Evolutionary conservation across 1,284 basidiomycete species (phyloP).

Genomic region (Ganoderma multipileum): DNA sequence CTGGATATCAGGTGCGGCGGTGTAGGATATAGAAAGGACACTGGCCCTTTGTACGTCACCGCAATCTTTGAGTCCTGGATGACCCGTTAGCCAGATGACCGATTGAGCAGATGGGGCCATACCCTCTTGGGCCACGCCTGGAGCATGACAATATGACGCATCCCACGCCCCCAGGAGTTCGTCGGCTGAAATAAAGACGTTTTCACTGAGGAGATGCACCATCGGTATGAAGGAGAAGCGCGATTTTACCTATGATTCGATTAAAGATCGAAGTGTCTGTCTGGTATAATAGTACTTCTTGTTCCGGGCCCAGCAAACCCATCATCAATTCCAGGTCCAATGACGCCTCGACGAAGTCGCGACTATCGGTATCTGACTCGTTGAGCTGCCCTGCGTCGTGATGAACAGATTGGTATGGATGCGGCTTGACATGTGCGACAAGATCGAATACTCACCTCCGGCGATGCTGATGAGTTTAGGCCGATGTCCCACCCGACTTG

Average conservation of each 20-base stretch:
- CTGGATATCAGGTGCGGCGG: constrained; percentile 42
- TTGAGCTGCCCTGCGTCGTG: not conserved
- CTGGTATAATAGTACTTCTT: constrained; percentile 43
- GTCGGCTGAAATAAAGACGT: constrained; percentile 8
- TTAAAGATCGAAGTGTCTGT: not conserved
- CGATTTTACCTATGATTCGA: not conserved
- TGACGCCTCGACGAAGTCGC: constrained; percentile 56
- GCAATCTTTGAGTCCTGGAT: constrained; percentile 46
- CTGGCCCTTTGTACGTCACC: constrained; percentile 43
- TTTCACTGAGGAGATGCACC: not conserved
- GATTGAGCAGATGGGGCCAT: constrained; percentile 39
- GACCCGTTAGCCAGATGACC: constrained; percentile 11
- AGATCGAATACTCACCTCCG: constrained; percentile 43
- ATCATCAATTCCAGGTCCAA: constrained; percentile 60
- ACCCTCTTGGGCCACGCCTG: constrained; percentile 45
- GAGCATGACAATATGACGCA: constrained; percentile 1
- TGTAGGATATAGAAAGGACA: constrained; percentile 47
- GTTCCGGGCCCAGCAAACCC: constrained; percentile 48
- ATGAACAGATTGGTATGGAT: not conserved
- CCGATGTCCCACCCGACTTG: constrained; percentile 39
- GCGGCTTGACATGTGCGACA: not conserved
- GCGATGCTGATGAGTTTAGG: constrained; percentile 43
- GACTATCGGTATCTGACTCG: constrained; percentile 36
- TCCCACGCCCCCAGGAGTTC: constrained; percentile 13
- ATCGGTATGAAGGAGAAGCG: too few relatives aligned